phyloP scores from a whole-genome alignment of 805 yeast species.

The Myxozyma melibiosi region DNA sequence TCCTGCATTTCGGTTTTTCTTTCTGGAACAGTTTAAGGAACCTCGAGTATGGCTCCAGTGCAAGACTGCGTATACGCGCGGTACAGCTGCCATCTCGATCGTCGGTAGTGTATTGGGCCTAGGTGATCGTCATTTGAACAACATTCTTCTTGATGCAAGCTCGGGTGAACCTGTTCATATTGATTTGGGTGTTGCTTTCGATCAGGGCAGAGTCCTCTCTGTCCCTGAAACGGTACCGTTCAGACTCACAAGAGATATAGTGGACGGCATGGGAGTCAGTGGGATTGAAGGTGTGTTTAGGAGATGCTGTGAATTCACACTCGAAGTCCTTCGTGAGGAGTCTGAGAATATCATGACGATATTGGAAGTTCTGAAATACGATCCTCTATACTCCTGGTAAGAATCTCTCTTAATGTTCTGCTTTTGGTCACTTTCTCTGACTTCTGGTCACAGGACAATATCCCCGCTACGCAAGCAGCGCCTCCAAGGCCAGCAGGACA shows the following conservation, averaged over 20 bases:
- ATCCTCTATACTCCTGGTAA: conserved; percentile 87
- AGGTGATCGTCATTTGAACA: conserved; percentile 94
- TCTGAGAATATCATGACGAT: conserved; percentile 74
- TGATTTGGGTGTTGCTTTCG: conserved; percentile 95
- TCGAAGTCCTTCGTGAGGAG: conserved; percentile 65
- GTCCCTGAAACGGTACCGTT: conserved; percentile 95
- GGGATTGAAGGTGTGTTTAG: conserved; percentile 79
- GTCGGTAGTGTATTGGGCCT: conserved; percentile 87
- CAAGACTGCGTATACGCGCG: conserved; percentile 66
- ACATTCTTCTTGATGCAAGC: conserved; percentile 74
- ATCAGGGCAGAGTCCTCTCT: conserved; percentile 80
- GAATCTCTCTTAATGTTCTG: not conserved
- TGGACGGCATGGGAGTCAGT: conserved; percentile 91
- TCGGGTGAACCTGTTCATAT: conserved; percentile 95
- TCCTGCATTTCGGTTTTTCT: conserved; percentile 74
- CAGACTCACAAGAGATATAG: conserved; percentile 82
- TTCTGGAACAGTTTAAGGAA: conserved; percentile 63
- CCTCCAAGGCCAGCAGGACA: no score
- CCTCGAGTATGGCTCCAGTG: conserved; percentile 76
- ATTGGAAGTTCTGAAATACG: conserved; percentile 83
- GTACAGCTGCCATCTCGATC: conserved; percentile 82
- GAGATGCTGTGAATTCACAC: conserved; percentile 71
- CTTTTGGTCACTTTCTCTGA: not conserved
- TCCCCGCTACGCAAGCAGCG: conserved; percentile 57
- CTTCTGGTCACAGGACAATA: conserved; percentile 54